Base-by-base conservation (phyloP, 768 basidiomycete species). In the Mycena haematopus region DNA sequence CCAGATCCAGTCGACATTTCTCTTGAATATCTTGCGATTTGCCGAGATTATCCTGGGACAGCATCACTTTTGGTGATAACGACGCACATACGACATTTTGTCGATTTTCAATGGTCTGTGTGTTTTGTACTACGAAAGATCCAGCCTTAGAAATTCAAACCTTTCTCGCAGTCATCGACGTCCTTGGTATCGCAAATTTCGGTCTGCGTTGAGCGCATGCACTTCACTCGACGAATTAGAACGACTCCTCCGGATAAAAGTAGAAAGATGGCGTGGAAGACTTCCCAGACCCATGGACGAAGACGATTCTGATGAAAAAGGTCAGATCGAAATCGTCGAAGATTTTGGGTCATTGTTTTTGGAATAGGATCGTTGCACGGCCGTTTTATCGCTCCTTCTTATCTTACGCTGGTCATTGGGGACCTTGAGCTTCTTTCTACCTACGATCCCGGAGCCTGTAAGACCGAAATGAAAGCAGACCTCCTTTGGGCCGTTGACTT, bases 1-100 rank as follows among this genome's bases (percentile, higher is more conserved):
- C 85, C 86, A 25, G 86, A 90, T 72, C 88, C 92, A 17, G 82
- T 89, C 15, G 75, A 79, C 42, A 84, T 91, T 47, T 85, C 88
- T 3, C 74, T 88, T 40, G 90, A 91, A 70, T 93, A 93, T 72
- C 79, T 93, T 42, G 78, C 78, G 17, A 70, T 89, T 21, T 92
- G 89, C 72, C 75, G 76, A 61, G 67, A 73, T 33, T 84, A 86
- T 68, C 81, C 82, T 11, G 83, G 69, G 24, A 82, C 83, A 9
- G 82, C 82, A 17, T 72, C 82, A 3, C 65, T 89, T 15, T 61
- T 80, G 57, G 81, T 79, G 13, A 74, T 88, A 2, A 85, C 85
- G 73, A 81, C 84, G 5, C 91, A 93, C 69, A 77, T 93, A 60
- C 79, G 84, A 49, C 86, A 88, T 73, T 85, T 92, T 58, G 72